Base-by-base conservation (phyloP, 108 stramenopile genomes). In the Heterococcus sp. region DNA sequence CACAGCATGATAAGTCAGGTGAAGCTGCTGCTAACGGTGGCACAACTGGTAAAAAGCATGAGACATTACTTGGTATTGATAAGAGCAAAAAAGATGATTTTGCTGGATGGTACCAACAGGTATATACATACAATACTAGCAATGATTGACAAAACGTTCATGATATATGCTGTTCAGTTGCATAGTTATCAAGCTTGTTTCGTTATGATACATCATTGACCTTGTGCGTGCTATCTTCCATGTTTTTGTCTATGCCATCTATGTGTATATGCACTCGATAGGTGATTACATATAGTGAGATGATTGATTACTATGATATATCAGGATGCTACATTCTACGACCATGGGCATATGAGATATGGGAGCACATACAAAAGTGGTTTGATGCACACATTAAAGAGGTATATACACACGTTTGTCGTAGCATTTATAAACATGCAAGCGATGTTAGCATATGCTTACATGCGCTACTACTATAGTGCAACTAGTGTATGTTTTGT, bases 291-390 rank as follows among this genome's bases (percentile, higher is more conserved):
- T 87, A 95, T 63, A 90, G 92, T 21, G 98, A 99, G 88, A 97
- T 99, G 97, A 99, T 99, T 71, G 95, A 96, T 68, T 99, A 98
- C 88, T 95, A 95, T 80, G 95, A 98, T 76, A 96, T 99, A 74
- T 91, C 91, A 66, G 98, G 98, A n/a, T 99, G 98, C 80, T 99
- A 98, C 88, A 96, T 99, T 72, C 85, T 99, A 28, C 95, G 98
- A 73, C 98, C 98, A 32, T 97, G 96, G 96, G 91, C 92, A 27
- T 99, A 93, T 87, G 93, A 93, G 85, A 96, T 99, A 75, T 99
- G 98, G 98, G 98, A 99, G 85, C 66, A 91, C 32, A 96, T 99
- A 72, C 98, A 99, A 90, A 81, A 89, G 36, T 96, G 93, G 93
- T 93, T 97, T 88, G 96, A 97, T 84, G 88, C 72, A 32, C 75